Evolutionary conservation across 2,329 filamentous ascomycete genomes (phyloP).

Genomic region (Trichophyton benhamiae): DNA sequence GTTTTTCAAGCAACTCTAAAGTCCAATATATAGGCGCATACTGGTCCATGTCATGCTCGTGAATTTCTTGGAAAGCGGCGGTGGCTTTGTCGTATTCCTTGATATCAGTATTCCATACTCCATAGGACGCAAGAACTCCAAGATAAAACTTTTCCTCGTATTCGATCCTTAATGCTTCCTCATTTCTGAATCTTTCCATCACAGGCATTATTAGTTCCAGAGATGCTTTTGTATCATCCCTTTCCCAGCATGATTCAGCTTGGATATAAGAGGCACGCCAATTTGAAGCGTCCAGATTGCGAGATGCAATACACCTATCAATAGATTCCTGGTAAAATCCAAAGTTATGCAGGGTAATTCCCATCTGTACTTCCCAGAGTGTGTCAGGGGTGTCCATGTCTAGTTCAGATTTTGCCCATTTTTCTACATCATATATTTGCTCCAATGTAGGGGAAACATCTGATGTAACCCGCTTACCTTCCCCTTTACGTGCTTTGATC

Average conservation of each 20-base stretch:
- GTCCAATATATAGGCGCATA: constrained; percentile 10
- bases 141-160: constrained; percentile 8
- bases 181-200: constrained; percentile 10
- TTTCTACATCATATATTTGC: constrained; percentile 11
- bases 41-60: constrained; percentile 11
- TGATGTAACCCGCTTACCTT: neutral
- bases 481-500: neutral
- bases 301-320: constrained; percentile 14
- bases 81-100: constrained; percentile 8
- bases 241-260: constrained; percentile 10
- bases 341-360: constrained; percentile 14
- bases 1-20: constrained; percentile 4
- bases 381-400: constrained; percentile 7
- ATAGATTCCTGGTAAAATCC: constrained; percentile 12
- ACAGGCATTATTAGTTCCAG: constrained; percentile 8
- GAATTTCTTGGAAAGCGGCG: constrained; percentile 9
- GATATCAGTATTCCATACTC: constrained; percentile 7
- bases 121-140: constrained; percentile 7
- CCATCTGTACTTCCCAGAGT: constrained; percentile 15
- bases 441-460: constrained; percentile 7
- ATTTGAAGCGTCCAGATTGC: constrained; percentile 11
- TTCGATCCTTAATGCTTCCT: constrained; percentile 8
- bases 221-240: constrained; percentile 7
- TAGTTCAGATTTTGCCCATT: constrained; percentile 12
- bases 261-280: constrained; percentile 18